Conservation (phyloP, 768 basidiomycete genomes). For the Thelephora ganbajun region DNA sequence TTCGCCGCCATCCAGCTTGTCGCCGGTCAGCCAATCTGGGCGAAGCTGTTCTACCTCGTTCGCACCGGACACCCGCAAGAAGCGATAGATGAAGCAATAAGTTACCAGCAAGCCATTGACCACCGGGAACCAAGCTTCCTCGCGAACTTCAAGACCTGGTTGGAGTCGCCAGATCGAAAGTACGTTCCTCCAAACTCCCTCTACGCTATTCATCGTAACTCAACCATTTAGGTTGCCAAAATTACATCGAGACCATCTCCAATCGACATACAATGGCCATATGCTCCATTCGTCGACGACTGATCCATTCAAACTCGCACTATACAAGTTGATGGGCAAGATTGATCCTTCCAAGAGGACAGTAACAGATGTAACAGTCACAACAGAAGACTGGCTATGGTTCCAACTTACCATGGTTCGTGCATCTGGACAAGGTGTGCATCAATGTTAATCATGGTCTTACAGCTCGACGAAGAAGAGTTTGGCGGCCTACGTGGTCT, state of each 20-base stretch:
- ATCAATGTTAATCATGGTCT: conserved; percentile 1
- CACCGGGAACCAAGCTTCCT: conserved; percentile 76
- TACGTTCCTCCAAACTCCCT: conserved; percentile 18
- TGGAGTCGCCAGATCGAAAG: conserved; percentile 70
- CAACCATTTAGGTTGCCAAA: conserved; percentile 41
- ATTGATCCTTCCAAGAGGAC: conserved; percentile 72
- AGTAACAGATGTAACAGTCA: conserved; percentile 73
- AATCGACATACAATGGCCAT: conserved; percentile 69
- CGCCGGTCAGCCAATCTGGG: conserved; percentile 84
- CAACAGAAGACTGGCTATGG: conserved; percentile 98
- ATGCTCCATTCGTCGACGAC: conserved; percentile 79
- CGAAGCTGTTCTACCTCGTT: conserved; percentile 83
- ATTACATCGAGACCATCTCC: conserved; percentile 67
- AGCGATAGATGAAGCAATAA: conserved; percentile 62
- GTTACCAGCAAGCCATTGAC: conserved; percentile 56
- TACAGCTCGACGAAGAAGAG: conserved; percentile 69
- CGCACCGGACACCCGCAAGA: conserved; percentile 75
- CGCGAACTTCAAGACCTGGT: conserved; percentile 70
- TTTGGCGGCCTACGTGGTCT: conserved; percentile 61
- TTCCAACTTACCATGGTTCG: conserved; percentile 80
- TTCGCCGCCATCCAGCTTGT: conserved; percentile 41
- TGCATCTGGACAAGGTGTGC: neutral
- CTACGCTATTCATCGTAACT: conserved; percentile 2
- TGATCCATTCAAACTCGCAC: conserved; percentile 91
- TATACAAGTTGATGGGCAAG: conserved; percentile 93